A percentile compares a stretch with the other conserved stretches of the same genome.
phyloP scores from a whole-genome alignment of 129 eudicot species.

The Artemisia tridentata region DNA sequence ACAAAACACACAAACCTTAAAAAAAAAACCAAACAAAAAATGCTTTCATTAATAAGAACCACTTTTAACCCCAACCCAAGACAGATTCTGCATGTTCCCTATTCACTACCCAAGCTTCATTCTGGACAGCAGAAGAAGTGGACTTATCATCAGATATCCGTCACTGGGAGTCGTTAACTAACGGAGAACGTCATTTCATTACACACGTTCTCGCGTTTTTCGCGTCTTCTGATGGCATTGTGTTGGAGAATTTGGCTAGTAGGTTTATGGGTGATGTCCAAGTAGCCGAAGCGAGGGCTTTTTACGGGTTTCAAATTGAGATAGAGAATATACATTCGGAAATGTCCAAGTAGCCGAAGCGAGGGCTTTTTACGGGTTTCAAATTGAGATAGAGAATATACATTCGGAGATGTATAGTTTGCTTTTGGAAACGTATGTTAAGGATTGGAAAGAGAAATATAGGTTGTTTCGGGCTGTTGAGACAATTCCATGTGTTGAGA shows the following conservation, averaged over 20 bases:
- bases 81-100: constrained; percentile 93
- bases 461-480: constrained; percentile 68
- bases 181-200: constrained; percentile 69
- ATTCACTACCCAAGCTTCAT: constrained; percentile 74
- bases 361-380: constrained; percentile 92
- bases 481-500: constrained; percentile 66
- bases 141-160: constrained; percentile 60
- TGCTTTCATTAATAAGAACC: constrained; percentile 76
- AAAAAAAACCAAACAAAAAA: constrained; percentile 12
- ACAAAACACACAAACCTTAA: neutral
- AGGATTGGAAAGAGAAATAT: constrained; percentile 55
- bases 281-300: constrained; percentile 86
- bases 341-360: constrained; percentile 89
- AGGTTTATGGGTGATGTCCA: constrained; percentile 81
- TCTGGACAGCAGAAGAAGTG: constrained; percentile 94
- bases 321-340: constrained; percentile 93
- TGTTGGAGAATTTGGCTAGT: constrained; percentile 68
- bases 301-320: constrained; percentile 90
- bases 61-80: constrained; percentile 72
- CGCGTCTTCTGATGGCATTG: constrained; percentile 90
- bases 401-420: constrained; percentile 95
- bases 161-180: constrained; percentile 62
- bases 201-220: constrained; percentile 87
- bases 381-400: constrained; percentile 87
- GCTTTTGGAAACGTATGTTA: constrained; percentile 63